phyloP scores from a whole-genome alignment of 2,329 filamentous ascomycete species.

The Fusarium newnesense region DNA sequence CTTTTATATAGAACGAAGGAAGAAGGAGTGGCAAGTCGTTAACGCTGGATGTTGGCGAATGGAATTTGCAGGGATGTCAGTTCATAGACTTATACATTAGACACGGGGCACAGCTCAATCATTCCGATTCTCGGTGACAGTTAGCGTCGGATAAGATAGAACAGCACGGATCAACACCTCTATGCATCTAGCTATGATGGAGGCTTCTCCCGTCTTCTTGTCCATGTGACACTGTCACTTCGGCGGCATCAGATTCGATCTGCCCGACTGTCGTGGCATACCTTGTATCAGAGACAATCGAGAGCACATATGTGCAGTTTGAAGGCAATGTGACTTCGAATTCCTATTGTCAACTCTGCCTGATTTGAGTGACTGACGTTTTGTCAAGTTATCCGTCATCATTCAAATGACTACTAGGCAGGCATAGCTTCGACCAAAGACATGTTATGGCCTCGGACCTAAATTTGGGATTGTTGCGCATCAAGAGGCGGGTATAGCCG shows the following conservation, averaged over 20 bases:
- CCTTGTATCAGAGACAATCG: not conserved
- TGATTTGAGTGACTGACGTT: not conserved
- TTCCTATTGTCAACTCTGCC: not conserved
- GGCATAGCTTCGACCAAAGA: not conserved
- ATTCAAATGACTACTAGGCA: not conserved
- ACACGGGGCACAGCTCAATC: not conserved
- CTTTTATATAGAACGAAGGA: not conserved
- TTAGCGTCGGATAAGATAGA: not conserved
- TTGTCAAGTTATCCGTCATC: not conserved
- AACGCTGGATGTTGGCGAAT: not conserved
- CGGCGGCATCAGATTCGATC: not conserved
- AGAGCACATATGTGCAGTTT: not conserved
- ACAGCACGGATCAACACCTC: not conserved
- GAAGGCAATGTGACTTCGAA: not conserved
- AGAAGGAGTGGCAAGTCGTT: not conserved
- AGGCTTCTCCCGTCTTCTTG: not conserved
- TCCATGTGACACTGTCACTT: not conserved
- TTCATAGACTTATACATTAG: not conserved
- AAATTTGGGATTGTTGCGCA: not conserved
- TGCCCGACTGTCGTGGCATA: not conserved
- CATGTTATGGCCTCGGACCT: not conserved
- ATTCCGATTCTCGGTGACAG: not conserved
- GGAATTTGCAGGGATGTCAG: not conserved
- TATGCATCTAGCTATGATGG: not conserved
- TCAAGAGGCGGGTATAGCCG: not conserved